Percentiles rank a stretch among this genome's conserved stretches.
phyloP scores from a whole-genome alignment of 176 grass and related monocot species.

The Ensete ventricosum region DNA sequence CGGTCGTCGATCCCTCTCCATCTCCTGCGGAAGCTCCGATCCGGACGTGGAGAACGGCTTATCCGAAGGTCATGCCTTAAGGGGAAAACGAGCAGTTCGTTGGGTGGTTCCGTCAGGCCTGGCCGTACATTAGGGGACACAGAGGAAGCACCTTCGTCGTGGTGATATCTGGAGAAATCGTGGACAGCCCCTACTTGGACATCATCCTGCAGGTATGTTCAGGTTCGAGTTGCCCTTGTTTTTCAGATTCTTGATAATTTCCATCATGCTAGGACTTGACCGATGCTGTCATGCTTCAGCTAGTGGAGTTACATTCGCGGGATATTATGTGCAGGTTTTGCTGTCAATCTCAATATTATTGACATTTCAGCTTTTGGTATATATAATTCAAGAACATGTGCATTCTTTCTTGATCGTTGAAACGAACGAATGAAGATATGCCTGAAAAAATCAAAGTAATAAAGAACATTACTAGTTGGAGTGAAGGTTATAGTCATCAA shows the following conservation, averaged over 20 bases:
- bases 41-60: not conserved
- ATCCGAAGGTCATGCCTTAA: not conserved
- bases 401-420: too few relatives aligned
- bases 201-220: constrained; percentile 56
- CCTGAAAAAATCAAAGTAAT: too few relatives aligned
- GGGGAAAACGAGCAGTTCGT: constrained; percentile 52
- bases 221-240: not conserved
- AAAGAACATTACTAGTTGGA: too few relatives aligned
- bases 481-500: too few relatives aligned
- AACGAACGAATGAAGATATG: too few relatives aligned
- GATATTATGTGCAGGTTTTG: not conserved
- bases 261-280: not conserved
- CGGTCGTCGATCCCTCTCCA: not conserved
- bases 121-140: constrained; percentile 81
- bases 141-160: constrained; percentile 79
- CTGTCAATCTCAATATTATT: too few relatives aligned
- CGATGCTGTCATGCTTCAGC: not conserved
- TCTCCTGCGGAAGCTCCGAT: constrained; percentile 11
- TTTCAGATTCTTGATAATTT: not conserved
- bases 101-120: constrained; percentile 68
- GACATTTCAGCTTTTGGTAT: too few relatives aligned
- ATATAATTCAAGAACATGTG: too few relatives aligned
- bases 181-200: constrained; percentile 51
- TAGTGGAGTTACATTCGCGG: not conserved
- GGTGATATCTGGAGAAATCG: constrained; percentile 66